Conservation (phyloP, 352 stramenopile genomes). For the Phytophthora parvispora region DNA sequence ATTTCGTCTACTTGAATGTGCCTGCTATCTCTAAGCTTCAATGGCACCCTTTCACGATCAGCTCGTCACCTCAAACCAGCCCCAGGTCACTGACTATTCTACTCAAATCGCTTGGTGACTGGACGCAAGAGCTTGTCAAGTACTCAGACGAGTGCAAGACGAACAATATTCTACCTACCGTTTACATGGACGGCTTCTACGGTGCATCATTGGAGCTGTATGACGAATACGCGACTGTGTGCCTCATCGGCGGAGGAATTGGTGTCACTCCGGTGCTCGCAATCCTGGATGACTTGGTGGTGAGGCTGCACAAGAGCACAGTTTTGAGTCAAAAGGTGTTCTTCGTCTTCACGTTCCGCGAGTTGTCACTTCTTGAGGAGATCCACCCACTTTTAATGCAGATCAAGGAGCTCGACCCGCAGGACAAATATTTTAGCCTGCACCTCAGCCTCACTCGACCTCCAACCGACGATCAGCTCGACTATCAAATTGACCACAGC, state of each 20-base stretch:
- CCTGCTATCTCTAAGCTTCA: constrained; percentile 43
- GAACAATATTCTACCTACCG: constrained; percentile 15
- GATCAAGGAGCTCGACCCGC: constrained; percentile 29
- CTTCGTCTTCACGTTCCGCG: constrained; percentile 46
- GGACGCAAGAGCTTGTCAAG: constrained; percentile 46
- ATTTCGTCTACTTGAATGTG: constrained; percentile 52
- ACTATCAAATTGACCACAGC: constrained; percentile 19
- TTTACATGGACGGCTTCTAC: constrained; percentile 64
- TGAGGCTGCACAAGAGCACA: background rate
- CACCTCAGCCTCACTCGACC: constrained; percentile 32
- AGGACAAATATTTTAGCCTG: constrained; percentile 9
- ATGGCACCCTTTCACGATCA: constrained; percentile 54
- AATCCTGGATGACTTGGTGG: constrained; percentile 50
- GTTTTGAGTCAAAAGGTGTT: constrained; percentile 20
- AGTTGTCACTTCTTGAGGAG: constrained; percentile 41
- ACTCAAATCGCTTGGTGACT: constrained; percentile 50
- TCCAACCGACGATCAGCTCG: constrained; percentile 8
- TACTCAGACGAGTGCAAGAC: constrained; percentile 32
- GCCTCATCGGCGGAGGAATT: constrained; percentile 51
- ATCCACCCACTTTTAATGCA: constrained; percentile 31
- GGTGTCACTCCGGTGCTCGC: constrained; percentile 51
- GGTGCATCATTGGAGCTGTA: constrained; percentile 42
- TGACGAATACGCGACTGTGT: constrained; percentile 41
- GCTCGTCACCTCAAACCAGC: constrained; percentile 39
- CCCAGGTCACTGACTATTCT: constrained; percentile 44